A percentile compares a stretch with the other conserved stretches of the same genome.
Evolutionary conservation across 2,329 filamentous ascomycete genomes (phyloP).

Genomic region (Exophiala mesophila): DNA sequence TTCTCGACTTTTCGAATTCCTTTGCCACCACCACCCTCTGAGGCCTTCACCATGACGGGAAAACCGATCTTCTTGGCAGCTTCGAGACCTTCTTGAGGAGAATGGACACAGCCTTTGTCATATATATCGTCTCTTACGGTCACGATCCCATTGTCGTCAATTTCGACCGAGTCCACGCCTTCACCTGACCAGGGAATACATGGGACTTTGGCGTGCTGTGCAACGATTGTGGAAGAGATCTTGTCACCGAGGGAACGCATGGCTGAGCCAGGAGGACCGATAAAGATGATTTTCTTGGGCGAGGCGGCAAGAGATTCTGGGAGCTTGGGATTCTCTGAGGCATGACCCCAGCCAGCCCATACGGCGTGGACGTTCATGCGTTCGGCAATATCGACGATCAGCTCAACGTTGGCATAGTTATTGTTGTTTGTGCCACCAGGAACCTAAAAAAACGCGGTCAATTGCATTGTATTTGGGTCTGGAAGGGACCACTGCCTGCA

Average conservation of each 20-base stretch:
- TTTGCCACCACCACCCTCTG: conserved; percentile 97
- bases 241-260: conserved; percentile 99
- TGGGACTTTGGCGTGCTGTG: conserved; percentile 90
- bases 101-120: conserved; percentile 82
- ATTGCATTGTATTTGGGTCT: no score
- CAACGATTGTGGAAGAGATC: conserved; percentile 98
- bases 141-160: conserved; percentile 81
- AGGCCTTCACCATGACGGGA: conserved; percentile 99
- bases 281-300: conserved; percentile 98
- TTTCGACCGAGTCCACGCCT: conserved; percentile 73
- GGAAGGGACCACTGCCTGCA: no score
- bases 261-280: conserved; percentile 92
- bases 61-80: conserved; percentile 91
- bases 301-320: conserved; percentile 94
- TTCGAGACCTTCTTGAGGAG: conserved; percentile 81
- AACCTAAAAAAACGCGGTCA: conserved; percentile 48
- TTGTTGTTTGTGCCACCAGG: conserved; percentile 99
- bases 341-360: conserved; percentile 99
- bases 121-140: conserved; percentile 85
- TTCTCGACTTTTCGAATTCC: conserved; percentile 92
- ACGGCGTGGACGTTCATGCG: conserved; percentile 98
- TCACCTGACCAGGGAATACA: conserved; percentile 99
- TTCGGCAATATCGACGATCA: conserved; percentile 98
- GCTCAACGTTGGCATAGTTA: conserved; percentile 99
- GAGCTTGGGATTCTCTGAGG: conserved; percentile 96